These are phyloP conservation scores for Pseudevernia furfuracea DNA, from an alignment of 495 filamentous ascomycete species.

Conservation along the genomic window DNA sequence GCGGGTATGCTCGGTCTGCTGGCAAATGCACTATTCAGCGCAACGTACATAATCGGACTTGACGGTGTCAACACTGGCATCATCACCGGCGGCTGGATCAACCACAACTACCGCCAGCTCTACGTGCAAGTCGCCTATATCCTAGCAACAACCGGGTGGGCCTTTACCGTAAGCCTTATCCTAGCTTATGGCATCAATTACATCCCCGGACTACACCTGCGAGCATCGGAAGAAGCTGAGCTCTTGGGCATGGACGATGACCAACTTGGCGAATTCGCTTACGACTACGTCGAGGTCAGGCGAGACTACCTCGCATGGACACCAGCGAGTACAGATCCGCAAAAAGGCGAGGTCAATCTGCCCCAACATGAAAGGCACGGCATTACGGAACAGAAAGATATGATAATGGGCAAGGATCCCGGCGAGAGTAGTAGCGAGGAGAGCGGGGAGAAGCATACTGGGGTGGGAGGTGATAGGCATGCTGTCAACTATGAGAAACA, in stretches of 20 bases:
- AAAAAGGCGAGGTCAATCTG: slow-evolving; percentile 52
- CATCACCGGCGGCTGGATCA: slow-evolving; percentile 69
- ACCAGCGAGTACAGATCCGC: slow-evolving; percentile 65
- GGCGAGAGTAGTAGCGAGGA: slow-evolving; percentile 42
- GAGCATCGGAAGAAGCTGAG: slow-evolving; percentile 92
- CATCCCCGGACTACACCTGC: slow-evolving; percentile 83
- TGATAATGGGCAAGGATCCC: slow-evolving; percentile 52
- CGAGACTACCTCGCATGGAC: slow-evolving; percentile 98
- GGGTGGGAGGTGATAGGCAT: slow-evolving; percentile 36
- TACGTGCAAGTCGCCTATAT: slow-evolving; percentile 92
- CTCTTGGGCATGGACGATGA: slow-evolving; percentile 98
- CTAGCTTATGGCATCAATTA: slow-evolving; percentile 80
- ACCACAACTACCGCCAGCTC: slow-evolving; percentile 81
- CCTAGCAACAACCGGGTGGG: slow-evolving; percentile 62
- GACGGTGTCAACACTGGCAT: slow-evolving; percentile 83
- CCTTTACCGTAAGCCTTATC: slow-evolving; percentile 76
- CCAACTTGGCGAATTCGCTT: slow-evolving; percentile 96
- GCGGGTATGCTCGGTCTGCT: slow-evolving; percentile 88
- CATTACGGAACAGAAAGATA: slow-evolving; percentile 66
- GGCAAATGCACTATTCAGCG: slow-evolving; percentile 87
- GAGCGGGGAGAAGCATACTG: slow-evolving; percentile 36
- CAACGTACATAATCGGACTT: slow-evolving; percentile 82
- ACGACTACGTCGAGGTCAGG: slow-evolving; percentile 98
- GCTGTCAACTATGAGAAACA: slow-evolving; percentile 34
- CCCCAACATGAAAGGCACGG: slow-evolving; percentile 69